phyloP scores from a whole-genome alignment of 2,329 filamentous ascomycete species.

The Ascochyta fabae region DNA sequence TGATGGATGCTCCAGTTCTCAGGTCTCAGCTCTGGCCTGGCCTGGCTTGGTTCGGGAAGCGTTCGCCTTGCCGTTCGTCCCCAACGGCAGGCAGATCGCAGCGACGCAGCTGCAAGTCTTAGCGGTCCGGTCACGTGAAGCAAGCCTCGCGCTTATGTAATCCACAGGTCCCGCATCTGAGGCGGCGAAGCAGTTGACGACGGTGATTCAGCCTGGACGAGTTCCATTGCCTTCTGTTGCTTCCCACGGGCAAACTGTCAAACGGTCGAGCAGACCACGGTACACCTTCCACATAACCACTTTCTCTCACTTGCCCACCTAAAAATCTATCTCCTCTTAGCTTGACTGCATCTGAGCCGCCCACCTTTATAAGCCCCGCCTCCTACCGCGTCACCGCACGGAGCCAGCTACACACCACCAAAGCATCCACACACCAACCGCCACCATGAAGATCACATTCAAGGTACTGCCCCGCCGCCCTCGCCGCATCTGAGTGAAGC shows the following conservation, averaged over 20 bases:
- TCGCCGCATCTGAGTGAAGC: constrained; percentile 9
- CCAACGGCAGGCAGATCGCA: background rate
- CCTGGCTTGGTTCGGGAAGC: background rate
- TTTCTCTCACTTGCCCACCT: background rate
- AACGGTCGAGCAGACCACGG: background rate
- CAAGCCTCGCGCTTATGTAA: background rate
- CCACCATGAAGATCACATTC: constrained; percentile 73
- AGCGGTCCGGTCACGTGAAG: constrained; percentile 1
- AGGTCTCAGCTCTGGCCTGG: too few species aligned
- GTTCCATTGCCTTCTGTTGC: constrained; percentile 32
- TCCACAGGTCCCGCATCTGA: constrained; percentile 7
- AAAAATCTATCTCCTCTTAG: constrained; percentile 4
- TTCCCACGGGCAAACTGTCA: constrained; percentile 7
- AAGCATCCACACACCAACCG: constrained; percentile 23
- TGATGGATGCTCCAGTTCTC: background rate
- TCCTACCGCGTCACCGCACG: constrained; percentile 29
- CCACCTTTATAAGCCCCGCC: constrained; percentile 33
- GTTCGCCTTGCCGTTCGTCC: background rate
- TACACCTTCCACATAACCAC: background rate
- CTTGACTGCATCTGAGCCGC: constrained; percentile 7
- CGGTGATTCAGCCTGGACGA: constrained; percentile 27
- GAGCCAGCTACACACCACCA: constrained; percentile 18
- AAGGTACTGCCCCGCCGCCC: constrained; percentile 57
- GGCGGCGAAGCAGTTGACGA: constrained; percentile 11
- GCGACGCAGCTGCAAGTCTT: background rate